phyloP scores from a whole-genome alignment of 768 basidiomycete species.

The Leucosporidium creatinivorum region DNA sequence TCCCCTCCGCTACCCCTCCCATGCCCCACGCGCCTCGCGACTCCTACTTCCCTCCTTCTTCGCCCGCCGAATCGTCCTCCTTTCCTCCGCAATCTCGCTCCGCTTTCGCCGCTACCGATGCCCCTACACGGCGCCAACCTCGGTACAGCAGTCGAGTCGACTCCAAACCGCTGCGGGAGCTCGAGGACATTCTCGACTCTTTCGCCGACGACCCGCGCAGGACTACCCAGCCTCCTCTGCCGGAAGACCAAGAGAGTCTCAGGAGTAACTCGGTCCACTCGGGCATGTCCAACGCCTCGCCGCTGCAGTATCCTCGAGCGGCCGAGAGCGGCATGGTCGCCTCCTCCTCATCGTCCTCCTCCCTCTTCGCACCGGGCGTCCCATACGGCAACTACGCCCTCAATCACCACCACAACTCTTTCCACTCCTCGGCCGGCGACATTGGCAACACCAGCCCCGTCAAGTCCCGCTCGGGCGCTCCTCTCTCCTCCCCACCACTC shows the following conservation, averaged over 20 bases:
- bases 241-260: too few species aligned
- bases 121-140: not conserved
- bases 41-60: not conserved
- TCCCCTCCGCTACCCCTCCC: not conserved
- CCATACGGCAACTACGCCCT: slow-evolving; percentile 6
- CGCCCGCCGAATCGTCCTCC: not conserved
- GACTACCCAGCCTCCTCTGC: not conserved
- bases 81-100: slow-evolving; percentile 2
- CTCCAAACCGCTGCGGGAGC: slow-evolving; percentile 26
- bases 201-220: slow-evolving; percentile 8
- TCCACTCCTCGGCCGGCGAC: slow-evolving; percentile 18
- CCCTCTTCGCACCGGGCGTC: not conserved
- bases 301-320: not conserved
- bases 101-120: not conserved
- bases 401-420: slow-evolving; percentile 4
- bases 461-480: too few species aligned
- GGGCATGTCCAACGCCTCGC: too few species aligned
- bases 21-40: not conserved
- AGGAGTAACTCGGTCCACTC: not conserved
- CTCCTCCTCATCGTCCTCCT: slow-evolving; percentile 3
- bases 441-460: slow-evolving; percentile 7
- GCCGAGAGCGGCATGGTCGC: not conserved
- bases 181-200: slow-evolving; percentile 17
- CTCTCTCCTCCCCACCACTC: too few species aligned
- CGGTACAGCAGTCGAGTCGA: slow-evolving; percentile 12